Conservation (phyloP, 805 yeast genomes). For the Scheffersomyces spartinae region DNA sequence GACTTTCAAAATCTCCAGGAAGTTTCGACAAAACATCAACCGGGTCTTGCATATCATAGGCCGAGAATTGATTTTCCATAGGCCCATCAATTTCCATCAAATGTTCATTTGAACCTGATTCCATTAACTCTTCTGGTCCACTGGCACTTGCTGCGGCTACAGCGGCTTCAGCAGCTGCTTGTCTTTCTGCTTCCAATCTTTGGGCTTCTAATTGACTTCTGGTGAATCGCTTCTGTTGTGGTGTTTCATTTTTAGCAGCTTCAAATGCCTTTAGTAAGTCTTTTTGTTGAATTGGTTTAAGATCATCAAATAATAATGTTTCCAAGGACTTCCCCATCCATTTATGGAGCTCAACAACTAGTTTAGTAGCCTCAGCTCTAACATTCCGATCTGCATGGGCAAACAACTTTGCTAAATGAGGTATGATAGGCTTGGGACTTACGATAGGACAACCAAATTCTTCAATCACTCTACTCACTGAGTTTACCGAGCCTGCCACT, state of each 20-base stretch:
- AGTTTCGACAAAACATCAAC: constrained; percentile 54
- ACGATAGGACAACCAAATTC: constrained; percentile 55
- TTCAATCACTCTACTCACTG: constrained; percentile 43
- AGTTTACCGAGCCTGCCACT: constrained; percentile 53
- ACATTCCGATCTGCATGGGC: constrained; percentile 82
- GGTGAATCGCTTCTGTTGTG: constrained; percentile 45
- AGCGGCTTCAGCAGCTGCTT: constrained; percentile 7
- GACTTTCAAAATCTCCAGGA: constrained; percentile 48
- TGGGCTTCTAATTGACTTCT: too few relatives aligned
- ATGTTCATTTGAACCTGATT: constrained; percentile 10
- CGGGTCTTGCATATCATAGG: constrained; percentile 61
- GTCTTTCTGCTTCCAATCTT: constrained; percentile 21
- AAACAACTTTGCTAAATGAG: constrained; percentile 54
- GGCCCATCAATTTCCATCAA: constrained; percentile 21
- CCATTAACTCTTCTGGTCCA: too few relatives aligned
- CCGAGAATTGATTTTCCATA: constrained; percentile 32
- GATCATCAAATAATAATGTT: constrained; percentile 46
- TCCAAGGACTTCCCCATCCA: constrained; percentile 64
- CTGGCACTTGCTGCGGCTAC: too few relatives aligned
- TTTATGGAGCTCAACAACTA: constrained; percentile 58
- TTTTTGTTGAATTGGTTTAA: constrained; percentile 88
- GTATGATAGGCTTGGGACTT: constrained; percentile 45
- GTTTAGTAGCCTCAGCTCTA: constrained; percentile 60
- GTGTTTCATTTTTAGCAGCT: constrained; percentile 28
- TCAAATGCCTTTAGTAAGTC: constrained; percentile 66